Conservation (phyloP, 345 rosid genomes). For the Trapa bicornis region DNA sequence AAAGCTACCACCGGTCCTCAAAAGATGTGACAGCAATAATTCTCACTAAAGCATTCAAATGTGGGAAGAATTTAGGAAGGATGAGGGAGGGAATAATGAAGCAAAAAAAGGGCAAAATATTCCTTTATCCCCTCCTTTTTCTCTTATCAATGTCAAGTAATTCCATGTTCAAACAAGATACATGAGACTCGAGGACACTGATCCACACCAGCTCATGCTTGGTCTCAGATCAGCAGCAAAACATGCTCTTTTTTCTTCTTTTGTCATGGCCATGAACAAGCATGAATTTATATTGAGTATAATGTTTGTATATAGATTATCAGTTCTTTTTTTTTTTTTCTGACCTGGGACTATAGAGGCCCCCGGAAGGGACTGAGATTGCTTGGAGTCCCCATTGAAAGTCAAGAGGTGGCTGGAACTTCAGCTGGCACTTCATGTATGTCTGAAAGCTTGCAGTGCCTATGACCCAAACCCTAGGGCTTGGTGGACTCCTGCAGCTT, state of each 20-base stretch:
- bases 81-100: not conserved
- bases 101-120: not conserved
- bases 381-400: slow-evolving; percentile 72
- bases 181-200: too few species aligned
- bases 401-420: slow-evolving; percentile 63
- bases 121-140: not conserved
- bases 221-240: not conserved
- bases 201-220: not conserved
- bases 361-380: slow-evolving; percentile 73
- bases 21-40: slow-evolving; percentile 5
- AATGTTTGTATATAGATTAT: not conserved
- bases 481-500: slow-evolving; percentile 5
- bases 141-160: not conserved
- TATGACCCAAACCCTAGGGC: slow-evolving; percentile 51
- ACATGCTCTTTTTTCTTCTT: not conserved
- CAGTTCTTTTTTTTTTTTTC: not conserved
- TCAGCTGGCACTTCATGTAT: slow-evolving; percentile 74
- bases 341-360: slow-evolving; percentile 68
- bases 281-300: too few species aligned
- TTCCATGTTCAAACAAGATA: too few species aligned
- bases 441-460: slow-evolving; percentile 71
- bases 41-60: slow-evolving; percentile 4
- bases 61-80: not conserved
- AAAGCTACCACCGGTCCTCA: not conserved
- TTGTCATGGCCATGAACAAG: too few species aligned